These are phyloP conservation scores for Botrytis cinerea DNA, from an alignment of 2,329 filamentous ascomycete species.

Conservation along the genomic window DNA sequence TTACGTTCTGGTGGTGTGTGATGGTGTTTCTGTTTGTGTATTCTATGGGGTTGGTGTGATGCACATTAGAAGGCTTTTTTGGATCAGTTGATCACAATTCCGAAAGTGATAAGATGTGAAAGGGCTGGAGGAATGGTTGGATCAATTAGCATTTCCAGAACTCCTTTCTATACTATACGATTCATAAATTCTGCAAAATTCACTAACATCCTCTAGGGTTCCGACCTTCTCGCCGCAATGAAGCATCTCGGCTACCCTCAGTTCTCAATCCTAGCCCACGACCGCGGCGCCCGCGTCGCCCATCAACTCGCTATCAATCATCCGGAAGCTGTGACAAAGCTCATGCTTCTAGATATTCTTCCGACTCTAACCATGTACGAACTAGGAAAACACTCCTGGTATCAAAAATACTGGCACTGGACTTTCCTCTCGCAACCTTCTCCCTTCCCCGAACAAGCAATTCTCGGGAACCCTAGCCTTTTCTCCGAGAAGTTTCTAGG, in stretches of 20 bases:
- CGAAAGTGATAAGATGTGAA: neutral
- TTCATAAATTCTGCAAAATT: neutral
- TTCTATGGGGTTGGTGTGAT: no score
- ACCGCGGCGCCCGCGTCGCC: conserved; percentile 57
- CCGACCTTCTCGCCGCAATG: conserved; percentile 52
- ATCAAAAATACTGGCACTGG: conserved; percentile 59
- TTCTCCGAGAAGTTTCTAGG: conserved; percentile 46
- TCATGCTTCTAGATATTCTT: conserved; percentile 54
- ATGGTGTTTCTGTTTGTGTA: neutral
- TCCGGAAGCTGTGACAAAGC: conserved; percentile 37
- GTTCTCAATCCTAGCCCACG: conserved; percentile 57
- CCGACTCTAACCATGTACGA: conserved; percentile 58
- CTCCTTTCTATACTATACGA: neutral
- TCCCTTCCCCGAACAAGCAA: conserved; percentile 54
- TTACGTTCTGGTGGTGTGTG: neutral
- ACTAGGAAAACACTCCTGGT: conserved; percentile 47
- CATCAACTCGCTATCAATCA: conserved; percentile 56
- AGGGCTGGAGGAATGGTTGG: no score
- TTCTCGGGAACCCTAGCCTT: conserved; percentile 43
- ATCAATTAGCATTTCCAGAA: no score
- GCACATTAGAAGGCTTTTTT: neutral
- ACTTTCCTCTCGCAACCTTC: conserved; percentile 56
- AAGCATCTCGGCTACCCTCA: conserved; percentile 43
- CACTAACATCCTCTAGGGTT: conserved; percentile 8
- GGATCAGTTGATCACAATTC: neutral